These are phyloP conservation scores for Elsinoe fawcettii DNA, from an alignment of 2,329 filamentous ascomycete species.

Conservation along the genomic window DNA sequence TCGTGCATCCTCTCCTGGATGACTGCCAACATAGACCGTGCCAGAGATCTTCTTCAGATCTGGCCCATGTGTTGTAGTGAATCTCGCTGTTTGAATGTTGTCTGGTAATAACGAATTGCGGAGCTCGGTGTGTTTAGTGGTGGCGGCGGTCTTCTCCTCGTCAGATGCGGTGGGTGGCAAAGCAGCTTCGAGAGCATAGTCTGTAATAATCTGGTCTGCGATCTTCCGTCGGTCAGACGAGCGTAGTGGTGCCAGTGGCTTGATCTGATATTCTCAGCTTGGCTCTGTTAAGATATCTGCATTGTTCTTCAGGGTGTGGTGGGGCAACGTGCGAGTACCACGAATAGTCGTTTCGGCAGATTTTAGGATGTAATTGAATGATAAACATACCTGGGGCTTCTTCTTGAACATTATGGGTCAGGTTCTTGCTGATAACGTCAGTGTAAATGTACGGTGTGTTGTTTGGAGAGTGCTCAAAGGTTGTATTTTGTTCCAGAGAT, in stretches of 20 bases:
- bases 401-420: constrained; percentile 30
- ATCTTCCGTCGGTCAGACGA: constrained; percentile 61
- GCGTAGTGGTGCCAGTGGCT: constrained; percentile 57
- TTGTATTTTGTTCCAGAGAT: neutral
- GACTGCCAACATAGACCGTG: constrained; percentile 56
- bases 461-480: neutral
- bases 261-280: constrained; percentile 43
- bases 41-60: constrained; percentile 55
- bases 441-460: neutral
- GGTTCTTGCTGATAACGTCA: neutral
- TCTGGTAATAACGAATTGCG: constrained; percentile 57
- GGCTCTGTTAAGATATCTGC: neutral
- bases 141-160: constrained; percentile 38
- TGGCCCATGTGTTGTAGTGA: constrained; percentile 57
- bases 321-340: too few relatives aligned
- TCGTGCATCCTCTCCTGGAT: constrained; percentile 50
- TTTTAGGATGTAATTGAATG: too few relatives aligned
- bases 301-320: neutral
- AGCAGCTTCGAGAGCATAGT: constrained; percentile 48
- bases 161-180: constrained; percentile 30
- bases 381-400: constrained; percentile 24
- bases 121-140: constrained; percentile 42
- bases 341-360: too few relatives aligned
- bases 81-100: constrained; percentile 53
- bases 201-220: constrained; percentile 58